phyloP scores from a whole-genome alignment of 73 alveolate species.

The Paramecium bursaria region DNA sequence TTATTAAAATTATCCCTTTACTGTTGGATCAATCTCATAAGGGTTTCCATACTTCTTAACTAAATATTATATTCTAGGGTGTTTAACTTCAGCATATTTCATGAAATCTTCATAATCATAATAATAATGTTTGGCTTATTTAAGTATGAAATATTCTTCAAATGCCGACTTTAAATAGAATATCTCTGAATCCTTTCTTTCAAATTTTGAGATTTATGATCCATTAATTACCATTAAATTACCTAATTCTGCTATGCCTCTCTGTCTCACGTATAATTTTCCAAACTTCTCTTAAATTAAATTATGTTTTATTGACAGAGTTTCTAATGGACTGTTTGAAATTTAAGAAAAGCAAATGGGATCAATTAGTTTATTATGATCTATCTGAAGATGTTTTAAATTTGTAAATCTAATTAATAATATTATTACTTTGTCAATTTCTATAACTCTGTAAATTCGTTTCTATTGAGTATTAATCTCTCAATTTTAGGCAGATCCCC shows the following conservation, averaged over 20 bases:
- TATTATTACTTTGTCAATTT: not conserved
- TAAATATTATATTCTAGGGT: constrained; percentile 72
- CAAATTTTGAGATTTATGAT: constrained; percentile 68
- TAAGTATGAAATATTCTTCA: constrained; percentile 73
- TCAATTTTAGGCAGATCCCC: constrained; percentile 68
- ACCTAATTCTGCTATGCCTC: constrained; percentile 68
- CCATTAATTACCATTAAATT: constrained; percentile 73
- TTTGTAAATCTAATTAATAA: not conserved
- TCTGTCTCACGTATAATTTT: constrained; percentile 55
- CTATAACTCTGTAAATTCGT: constrained; percentile 63
- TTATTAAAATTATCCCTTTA: constrained; percentile 16
- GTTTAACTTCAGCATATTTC: constrained; percentile 62
- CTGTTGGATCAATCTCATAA: constrained; percentile 69
- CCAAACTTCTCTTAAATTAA: constrained; percentile 72
- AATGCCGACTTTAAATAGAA: constrained; percentile 72
- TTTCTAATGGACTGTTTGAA: not conserved
- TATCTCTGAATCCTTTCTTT: constrained; percentile 77
- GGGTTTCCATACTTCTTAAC: constrained; percentile 78
- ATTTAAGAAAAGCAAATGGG: not conserved
- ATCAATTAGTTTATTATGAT: not conserved
- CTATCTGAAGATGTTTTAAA: constrained; percentile 1
- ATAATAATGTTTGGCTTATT: constrained; percentile 62
- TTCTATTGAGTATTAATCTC: constrained; percentile 76
- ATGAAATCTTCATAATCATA: constrained; percentile 68
- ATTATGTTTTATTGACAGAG: constrained; percentile 70